Evolutionary conservation across 1,284 basidiomycete species (phyloP).

Genomic region (Malassezia japonica): DNA sequence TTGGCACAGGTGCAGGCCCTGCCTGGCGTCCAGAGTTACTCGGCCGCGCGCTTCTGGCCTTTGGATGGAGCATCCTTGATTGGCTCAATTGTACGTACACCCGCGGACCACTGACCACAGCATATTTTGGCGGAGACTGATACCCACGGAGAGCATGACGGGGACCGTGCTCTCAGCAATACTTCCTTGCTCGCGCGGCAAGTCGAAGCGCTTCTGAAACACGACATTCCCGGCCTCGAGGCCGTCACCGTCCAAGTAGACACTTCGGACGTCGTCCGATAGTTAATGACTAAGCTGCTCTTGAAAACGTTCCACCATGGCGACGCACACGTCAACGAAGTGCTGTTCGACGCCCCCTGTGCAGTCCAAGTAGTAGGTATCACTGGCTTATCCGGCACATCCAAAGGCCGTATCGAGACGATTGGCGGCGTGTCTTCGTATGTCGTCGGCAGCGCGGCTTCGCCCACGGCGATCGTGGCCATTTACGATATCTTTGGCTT

Average conservation of each 20-base stretch:
- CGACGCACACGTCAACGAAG: conserved; percentile 20
- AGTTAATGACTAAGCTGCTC: neutral
- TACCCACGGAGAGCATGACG: conserved; percentile 5
- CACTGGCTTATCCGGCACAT: conserved; percentile 3
- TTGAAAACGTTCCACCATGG: neutral
- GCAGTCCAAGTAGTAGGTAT: conserved; percentile 47
- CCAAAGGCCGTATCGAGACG: conserved; percentile 49
- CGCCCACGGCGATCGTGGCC: conserved; percentile 55
- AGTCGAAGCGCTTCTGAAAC: conserved; percentile 28
- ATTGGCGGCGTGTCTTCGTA: conserved; percentile 25
- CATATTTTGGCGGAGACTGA: conserved; percentile 17
- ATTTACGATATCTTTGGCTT: conserved; percentile 62
- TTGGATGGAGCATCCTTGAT: conserved; percentile 76
- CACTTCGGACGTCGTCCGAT: neutral
- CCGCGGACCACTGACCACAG: neutral
- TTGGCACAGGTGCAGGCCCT: conserved; percentile 60
- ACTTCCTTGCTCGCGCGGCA: neutral
- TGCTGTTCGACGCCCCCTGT: conserved; percentile 53
- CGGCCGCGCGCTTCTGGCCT: conserved; percentile 83
- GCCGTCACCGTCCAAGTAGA: conserved; percentile 31
- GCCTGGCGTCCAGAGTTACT: conserved; percentile 71
- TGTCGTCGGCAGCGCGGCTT: conserved; percentile 48
- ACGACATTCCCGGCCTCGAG: conserved; percentile 30
- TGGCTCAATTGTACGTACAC: conserved; percentile 64
- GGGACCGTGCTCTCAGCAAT: neutral